Evolutionary conservation across 2,329 filamentous ascomycete genomes (phyloP).

Genomic region (Microsporum ferrugineum): DNA sequence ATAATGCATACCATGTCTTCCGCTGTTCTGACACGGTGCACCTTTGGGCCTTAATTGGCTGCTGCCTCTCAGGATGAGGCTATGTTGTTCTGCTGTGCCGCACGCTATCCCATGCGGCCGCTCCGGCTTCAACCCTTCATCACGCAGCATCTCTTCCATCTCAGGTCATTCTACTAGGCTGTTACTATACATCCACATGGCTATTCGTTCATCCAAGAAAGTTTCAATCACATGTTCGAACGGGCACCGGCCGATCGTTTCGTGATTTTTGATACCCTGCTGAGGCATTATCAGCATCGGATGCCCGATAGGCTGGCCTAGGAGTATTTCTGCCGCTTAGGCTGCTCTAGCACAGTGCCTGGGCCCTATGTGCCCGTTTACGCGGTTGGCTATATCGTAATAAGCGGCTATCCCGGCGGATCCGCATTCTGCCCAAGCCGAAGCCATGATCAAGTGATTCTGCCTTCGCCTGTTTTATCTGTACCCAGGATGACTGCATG

Average conservation of each 20-base stretch:
- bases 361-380: not conserved
- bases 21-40: not conserved
- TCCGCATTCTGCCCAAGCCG: not conserved
- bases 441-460: not conserved
- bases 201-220: not conserved
- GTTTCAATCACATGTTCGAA: conserved; percentile 4
- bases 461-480: not conserved
- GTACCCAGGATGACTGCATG: not conserved
- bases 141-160: not conserved
- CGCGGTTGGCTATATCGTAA: not conserved
- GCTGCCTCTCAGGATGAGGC: not conserved
- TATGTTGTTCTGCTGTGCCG: conserved; percentile 1
- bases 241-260: conserved; percentile 2
- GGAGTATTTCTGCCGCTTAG: not conserved
- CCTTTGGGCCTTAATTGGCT: not conserved
- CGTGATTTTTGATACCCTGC: not conserved
- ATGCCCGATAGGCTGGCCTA: not conserved
- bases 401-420: not conserved
- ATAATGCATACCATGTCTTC: not conserved
- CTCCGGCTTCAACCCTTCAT: not conserved
- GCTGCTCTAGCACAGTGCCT: not conserved
- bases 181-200: not conserved
- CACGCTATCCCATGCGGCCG: not conserved
- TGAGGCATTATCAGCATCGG: not conserved
- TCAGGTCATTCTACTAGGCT: not conserved